Evolutionary conservation across 331 rosid genomes (phyloP).

Genomic region (Prunus yedoensis): DNA sequence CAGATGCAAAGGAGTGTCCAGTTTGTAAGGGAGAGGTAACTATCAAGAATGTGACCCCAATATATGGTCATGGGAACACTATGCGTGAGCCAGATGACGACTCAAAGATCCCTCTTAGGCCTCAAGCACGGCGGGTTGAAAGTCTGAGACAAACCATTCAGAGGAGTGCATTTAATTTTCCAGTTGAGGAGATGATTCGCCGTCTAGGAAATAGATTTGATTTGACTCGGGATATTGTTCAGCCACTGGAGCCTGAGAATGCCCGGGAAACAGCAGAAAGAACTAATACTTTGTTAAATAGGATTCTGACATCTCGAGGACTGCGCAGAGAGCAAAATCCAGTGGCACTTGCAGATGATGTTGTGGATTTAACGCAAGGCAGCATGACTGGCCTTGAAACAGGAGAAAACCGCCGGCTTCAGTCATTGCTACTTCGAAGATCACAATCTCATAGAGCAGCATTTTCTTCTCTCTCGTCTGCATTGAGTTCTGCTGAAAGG

Average conservation of each 20-base stretch:
- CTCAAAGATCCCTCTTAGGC: conserved; percentile 67
- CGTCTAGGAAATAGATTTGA: conserved; percentile 73
- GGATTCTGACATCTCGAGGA: conserved; percentile 72
- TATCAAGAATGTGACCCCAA: conserved; percentile 64
- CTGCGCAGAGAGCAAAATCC: conserved; percentile 66
- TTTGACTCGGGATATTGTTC: conserved; percentile 50
- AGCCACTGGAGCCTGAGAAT: conserved; percentile 44
- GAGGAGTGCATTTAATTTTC: conserved; percentile 58
- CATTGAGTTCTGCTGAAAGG: conserved; percentile 61
- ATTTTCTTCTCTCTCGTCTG: conserved; percentile 53
- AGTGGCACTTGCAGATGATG: conserved; percentile 45
- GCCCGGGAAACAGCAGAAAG: conserved; percentile 54
- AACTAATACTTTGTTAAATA: conserved; percentile 52
- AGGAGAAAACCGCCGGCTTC: conserved; percentile 55
- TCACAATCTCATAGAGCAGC: conserved; percentile 54
- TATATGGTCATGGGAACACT: conserved; percentile 73
- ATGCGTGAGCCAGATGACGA: conserved; percentile 55
- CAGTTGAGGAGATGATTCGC: conserved; percentile 82
- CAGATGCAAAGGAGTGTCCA: conserved; percentile 86
- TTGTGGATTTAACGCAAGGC: conserved; percentile 48
- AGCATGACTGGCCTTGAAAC: conserved; percentile 35
- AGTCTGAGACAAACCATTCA: conserved; percentile 82
- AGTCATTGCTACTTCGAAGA: conserved; percentile 46
- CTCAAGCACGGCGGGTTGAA: conserved; percentile 77
- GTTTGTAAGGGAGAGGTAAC: conserved; percentile 93